These are phyloP conservation scores for Acanthamoeba lenticulata DNA, from an alignment of 208 protist genomes.

Conservation along the genomic window DNA sequence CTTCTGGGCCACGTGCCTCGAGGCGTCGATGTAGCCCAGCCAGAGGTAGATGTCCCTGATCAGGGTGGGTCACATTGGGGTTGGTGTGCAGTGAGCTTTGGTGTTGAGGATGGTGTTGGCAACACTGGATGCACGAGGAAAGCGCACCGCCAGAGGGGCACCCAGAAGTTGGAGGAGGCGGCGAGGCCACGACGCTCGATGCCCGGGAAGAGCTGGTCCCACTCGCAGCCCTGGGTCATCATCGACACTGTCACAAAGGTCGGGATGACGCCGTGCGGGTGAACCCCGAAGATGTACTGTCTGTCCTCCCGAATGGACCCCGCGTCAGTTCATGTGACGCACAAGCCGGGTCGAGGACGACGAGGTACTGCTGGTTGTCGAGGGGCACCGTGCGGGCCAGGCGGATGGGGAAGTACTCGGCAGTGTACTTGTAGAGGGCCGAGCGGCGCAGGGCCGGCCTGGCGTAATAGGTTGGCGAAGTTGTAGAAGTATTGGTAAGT, in stretches of 20 bases:
- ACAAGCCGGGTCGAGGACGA: background rate
- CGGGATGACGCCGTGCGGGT: slow-evolving; percentile 17
- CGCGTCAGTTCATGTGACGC: background rate
- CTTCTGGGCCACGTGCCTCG: background rate
- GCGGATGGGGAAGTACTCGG: slow-evolving; percentile 26
- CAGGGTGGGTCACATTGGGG: background rate
- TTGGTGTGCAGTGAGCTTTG: background rate
- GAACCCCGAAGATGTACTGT: slow-evolving; percentile 27
- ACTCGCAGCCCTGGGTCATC: slow-evolving; percentile 24
- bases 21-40: background rate
- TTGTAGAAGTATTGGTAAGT: too few relatives aligned
- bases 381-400: background rate
- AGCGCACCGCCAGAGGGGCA: background rate
- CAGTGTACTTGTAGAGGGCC: slow-evolving; percentile 11
- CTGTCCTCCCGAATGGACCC: background rate
- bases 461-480: too few relatives aligned
- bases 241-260: slow-evolving; percentile 7
- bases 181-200: background rate
- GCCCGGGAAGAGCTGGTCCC: background rate
- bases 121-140: too few relatives aligned
- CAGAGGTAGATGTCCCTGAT: slow-evolving; percentile 10
- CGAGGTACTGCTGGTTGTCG: background rate
- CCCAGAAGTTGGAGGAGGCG: slow-evolving; percentile 27
- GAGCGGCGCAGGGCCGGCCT: background rate
- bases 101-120: background rate